Evolutionary conservation across 805 yeast species (phyloP), one percentile per base, ranked within the genome.

Genomic region (Osmozyma mogii): DNA sequence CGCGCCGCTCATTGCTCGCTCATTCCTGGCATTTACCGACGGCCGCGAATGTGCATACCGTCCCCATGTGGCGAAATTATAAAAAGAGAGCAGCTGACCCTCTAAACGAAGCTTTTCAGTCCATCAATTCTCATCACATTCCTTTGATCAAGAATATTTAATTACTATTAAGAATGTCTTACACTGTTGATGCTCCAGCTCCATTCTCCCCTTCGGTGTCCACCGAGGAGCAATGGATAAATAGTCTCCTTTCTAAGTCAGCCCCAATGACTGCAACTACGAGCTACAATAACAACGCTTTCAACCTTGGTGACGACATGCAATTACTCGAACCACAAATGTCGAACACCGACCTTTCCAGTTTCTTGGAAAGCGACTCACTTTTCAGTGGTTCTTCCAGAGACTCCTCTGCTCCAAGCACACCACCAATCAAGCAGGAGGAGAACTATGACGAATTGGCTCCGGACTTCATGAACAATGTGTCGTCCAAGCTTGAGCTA

Each of bases 251-350:
- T 9, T 20, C 35, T 17, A 32, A 33, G 14, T 43, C 49, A 12
- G 50, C 45, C 1, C 50, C 50, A 12, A 30, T 46, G 18, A 38
- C 49, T 9, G 33, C 49, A 10, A 31, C 36, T 21, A 43, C 39
- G 25, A 38, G 41, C 28, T 32, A 27, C 19, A 22, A 35, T 9
- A 26, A 24, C 24, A 12, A 12, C 31, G 19, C 9, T 13, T 9
- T 9, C 18, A 14, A 19, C 21, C n/a, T 10, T 10, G 20, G 13
- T 13, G 18, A 18, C 21, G 15, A 6, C 9, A 4, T 15, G 18
- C 15, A 15, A 6, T 16, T 10, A 15, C 26, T 26, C 17, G 28
- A 28, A 25, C 29, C 15, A 6, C 12, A 15, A 14, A 20, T 31
- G 21, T 22, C 22, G 17, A 12, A 15, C 30, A 12, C 16, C 15